These are phyloP conservation scores for Cercophora newfieldiana DNA, from an alignment of 495 filamentous ascomycete species.

Conservation along the genomic window DNA sequence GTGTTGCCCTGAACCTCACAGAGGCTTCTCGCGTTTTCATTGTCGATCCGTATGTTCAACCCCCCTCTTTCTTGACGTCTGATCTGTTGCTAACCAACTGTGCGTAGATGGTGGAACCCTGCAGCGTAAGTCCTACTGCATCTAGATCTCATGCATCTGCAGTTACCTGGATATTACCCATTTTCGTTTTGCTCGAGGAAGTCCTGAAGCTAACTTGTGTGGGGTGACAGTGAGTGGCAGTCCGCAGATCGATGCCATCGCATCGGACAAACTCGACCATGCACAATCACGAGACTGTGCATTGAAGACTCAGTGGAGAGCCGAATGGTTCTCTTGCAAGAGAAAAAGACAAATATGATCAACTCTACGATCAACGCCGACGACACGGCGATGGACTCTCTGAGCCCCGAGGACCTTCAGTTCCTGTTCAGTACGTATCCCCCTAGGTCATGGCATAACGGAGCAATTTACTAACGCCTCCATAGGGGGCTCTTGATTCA, in stretches of 20 bases:
- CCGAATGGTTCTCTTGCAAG: slow-evolving; percentile 89
- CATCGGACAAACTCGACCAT: slow-evolving; percentile 90
- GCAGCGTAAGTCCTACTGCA: slow-evolving; percentile 56
- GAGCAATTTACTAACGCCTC: too few relatives aligned
- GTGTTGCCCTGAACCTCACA: slow-evolving; percentile 91
- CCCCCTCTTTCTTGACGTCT: slow-evolving; percentile 22
- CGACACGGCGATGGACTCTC: slow-evolving; percentile 79
- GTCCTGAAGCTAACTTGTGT: slow-evolving; percentile 6
- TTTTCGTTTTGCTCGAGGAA: neutral
- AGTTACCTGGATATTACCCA: neutral
- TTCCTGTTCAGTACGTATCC: slow-evolving; percentile 96
- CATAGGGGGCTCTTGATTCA: slow-evolving; percentile 47
- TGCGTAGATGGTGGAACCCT: slow-evolving; percentile 87
- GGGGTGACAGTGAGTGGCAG: slow-evolving; percentile 72
- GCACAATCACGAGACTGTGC: slow-evolving; percentile 88
- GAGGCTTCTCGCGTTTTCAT: slow-evolving; percentile 95
- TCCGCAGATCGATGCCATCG: slow-evolving; percentile 94
- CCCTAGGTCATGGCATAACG: too few relatives aligned
- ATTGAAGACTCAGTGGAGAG: slow-evolving; percentile 96
- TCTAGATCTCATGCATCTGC: neutral
- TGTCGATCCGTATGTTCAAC: slow-evolving; percentile 75
- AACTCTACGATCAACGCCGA: slow-evolving; percentile 93
- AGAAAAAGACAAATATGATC: slow-evolving; percentile 97
- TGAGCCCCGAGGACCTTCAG: slow-evolving; percentile 88
- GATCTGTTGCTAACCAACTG: slow-evolving; percentile 20